These are phyloP conservation scores for Vavraia culicis DNA, from an alignment of 371 early-diverging fungal genomes.

Conservation along the genomic window DNA sequence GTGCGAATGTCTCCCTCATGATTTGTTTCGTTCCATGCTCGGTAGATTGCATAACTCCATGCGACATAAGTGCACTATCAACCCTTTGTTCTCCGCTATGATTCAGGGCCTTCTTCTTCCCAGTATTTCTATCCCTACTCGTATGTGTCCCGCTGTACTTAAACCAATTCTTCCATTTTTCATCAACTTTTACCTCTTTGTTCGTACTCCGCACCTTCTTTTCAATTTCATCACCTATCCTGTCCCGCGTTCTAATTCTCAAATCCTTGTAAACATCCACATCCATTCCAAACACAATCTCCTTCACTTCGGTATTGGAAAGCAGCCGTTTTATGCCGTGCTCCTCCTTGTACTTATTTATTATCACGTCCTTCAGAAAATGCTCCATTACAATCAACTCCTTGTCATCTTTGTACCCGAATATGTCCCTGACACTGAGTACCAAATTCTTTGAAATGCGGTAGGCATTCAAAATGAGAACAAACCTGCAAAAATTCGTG, in stretches of 20 bases:
- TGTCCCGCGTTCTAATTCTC: constrained; percentile 54
- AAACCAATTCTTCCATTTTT: no score
- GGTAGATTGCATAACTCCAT: no score
- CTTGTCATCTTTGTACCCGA: no score
- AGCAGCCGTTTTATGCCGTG: constrained; percentile 84
- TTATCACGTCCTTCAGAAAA: constrained; percentile 63
- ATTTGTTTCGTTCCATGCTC: no score
- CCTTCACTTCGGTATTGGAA: constrained; percentile 80
- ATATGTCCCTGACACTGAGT: no score
- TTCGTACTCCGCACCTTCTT: neutral
- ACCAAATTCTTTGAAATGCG: neutral
- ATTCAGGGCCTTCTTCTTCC: no score
- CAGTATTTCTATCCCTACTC: no score
- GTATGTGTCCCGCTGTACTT: no score
- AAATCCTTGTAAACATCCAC: constrained; percentile 45
- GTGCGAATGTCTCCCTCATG: no score
- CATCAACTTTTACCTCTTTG: neutral
- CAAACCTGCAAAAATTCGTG: neutral
- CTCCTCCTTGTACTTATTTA: constrained; percentile 87
- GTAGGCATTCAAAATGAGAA: neutral
- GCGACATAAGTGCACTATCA: no score
- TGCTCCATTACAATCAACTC: no score
- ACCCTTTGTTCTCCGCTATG: no score
- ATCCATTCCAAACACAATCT: constrained; percentile 94
- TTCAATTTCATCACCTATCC: constrained; percentile 47